A percentile compares a stretch with the other conserved stretches of the same genome.
These are phyloP conservation scores for Phytopythium ostracodes DNA, from an alignment of 352 stramenopile genomes.

Conservation along the genomic window DNA sequence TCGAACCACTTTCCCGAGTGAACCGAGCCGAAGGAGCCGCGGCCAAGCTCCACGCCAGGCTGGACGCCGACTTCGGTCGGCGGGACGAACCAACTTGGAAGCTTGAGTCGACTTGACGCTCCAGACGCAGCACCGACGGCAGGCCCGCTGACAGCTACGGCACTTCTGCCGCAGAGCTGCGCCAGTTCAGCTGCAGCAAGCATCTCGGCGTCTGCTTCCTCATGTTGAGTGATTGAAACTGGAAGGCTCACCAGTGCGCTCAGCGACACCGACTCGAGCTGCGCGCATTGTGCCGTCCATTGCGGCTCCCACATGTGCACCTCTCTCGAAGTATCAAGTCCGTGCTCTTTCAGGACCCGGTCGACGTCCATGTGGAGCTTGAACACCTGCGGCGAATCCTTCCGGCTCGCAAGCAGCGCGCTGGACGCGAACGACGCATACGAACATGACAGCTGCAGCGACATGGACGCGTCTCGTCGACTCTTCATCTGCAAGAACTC, in stretches of 20 bases:
- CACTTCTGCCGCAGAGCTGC: background rate
- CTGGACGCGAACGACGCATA: background rate
- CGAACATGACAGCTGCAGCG: background rate
- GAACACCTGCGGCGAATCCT: background rate
- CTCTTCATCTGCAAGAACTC: background rate
- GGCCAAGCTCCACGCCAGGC: slow-evolving; percentile 13
- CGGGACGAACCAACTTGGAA: slow-evolving; percentile 24
- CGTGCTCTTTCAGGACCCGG: background rate
- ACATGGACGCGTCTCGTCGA: background rate
- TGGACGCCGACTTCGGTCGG: slow-evolving; percentile 26
- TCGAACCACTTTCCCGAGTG: slow-evolving; percentile 25
- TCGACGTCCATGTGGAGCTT: slow-evolving; percentile 4
- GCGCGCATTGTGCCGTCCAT: background rate
- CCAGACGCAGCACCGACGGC: background rate
- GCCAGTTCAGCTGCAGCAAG: background rate
- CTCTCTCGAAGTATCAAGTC: background rate
- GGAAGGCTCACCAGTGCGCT: background rate
- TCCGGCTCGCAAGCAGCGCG: background rate
- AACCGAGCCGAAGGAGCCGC: slow-evolving; percentile 20
- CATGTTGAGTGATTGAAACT: background rate
- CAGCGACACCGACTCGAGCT: background rate
- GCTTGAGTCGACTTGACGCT: background rate
- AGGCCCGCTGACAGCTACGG: background rate
- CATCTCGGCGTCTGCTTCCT: background rate
- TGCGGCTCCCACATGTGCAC: background rate